These are phyloP conservation scores for Talaromyces sp. DNA, from an alignment of 2,329 filamentous ascomycete genomes.

Conservation along the genomic window DNA sequence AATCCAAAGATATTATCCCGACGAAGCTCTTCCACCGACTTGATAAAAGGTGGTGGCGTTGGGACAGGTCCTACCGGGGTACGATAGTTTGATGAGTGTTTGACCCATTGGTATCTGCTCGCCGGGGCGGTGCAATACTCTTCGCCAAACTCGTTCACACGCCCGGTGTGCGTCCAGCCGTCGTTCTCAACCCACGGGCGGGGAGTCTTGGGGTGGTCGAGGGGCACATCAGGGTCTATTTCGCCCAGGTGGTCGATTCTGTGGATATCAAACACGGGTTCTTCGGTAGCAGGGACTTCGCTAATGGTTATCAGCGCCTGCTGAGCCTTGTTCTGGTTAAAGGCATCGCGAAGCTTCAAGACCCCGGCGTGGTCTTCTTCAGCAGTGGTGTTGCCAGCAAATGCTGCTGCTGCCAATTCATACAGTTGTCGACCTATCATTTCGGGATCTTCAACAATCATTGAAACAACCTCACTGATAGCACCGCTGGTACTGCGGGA, in stretches of 20 bases:
- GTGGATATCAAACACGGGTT: not conserved
- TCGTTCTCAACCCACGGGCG: constrained; percentile 23
- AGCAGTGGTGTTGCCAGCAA: constrained; percentile 4
- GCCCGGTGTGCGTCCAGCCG: constrained; percentile 27
- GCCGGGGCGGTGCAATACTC: constrained; percentile 21
- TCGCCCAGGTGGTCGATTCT: constrained; percentile 7
- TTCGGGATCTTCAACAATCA: constrained; percentile 2
- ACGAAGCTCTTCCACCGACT: constrained; percentile 21
- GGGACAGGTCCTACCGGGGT: constrained; percentile 18
- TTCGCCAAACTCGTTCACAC: constrained; percentile 23
- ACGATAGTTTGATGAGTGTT: constrained; percentile 24
- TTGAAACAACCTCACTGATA: constrained; percentile 4
- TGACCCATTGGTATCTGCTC: constrained; percentile 19
- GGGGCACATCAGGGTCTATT: constrained; percentile 8
- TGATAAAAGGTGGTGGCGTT: constrained; percentile 21
- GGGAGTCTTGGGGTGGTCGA: constrained; percentile 15
- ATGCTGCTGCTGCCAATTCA: constrained; percentile 15
- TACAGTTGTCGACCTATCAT: constrained; percentile 14
- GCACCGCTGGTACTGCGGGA: constrained; percentile 7
- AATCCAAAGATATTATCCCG: constrained; percentile 27
- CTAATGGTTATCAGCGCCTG: not conserved
- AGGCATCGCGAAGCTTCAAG: constrained; percentile 5
- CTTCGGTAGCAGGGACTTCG: not conserved
- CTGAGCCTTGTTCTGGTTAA: constrained; percentile 4
- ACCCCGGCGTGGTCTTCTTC: constrained; percentile 9